Percentiles rank a stretch among this genome's conserved stretches.
Conservation (phyloP, 345 rosid species). For the Abelmoschus esculentus region DNA sequence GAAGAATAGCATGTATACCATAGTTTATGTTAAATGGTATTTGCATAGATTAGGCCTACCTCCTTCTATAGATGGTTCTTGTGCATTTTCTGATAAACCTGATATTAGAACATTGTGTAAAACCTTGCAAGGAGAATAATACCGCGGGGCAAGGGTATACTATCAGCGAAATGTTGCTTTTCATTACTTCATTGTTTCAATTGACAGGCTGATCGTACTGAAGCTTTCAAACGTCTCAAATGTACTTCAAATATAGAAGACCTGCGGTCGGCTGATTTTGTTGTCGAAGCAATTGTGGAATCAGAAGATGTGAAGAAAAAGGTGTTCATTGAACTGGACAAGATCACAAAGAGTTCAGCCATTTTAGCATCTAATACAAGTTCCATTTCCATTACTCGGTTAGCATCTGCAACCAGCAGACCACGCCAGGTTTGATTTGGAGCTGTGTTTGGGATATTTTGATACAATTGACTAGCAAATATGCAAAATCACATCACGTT, state of each 20-base stretch:
- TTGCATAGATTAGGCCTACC: no score
- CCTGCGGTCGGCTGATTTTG: constrained; percentile 47
- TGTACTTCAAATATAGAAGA: constrained; percentile 56
- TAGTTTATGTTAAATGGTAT: no score
- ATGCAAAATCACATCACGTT: not conserved
- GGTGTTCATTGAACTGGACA: constrained; percentile 54
- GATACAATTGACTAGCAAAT: not conserved
- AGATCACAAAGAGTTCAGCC: constrained; percentile 50
- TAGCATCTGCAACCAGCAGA: constrained; percentile 67
- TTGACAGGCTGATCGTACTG: constrained; percentile 42
- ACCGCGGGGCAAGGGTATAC: not conserved
- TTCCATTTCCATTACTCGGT: constrained; percentile 82
- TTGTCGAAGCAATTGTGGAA: constrained; percentile 82
- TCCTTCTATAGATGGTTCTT: not conserved
- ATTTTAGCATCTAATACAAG: constrained; percentile 90
- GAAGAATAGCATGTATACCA: no score
- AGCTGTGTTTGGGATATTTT: not conserved
- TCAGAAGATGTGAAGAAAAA: constrained; percentile 73
- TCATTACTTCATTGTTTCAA: not conserved
- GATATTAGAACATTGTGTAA: no score
- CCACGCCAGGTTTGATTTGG: constrained; percentile 51
- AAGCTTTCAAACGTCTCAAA: constrained; percentile 53
- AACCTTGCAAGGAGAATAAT: not conserved
- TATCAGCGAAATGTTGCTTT: not conserved
- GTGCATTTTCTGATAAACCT: not conserved